Percentiles rank a stretch among this genome's conserved stretches.
These are phyloP conservation scores for Citrullus colocynthis DNA, from an alignment of 306 rosid genomes.

Conservation along the genomic window DNA sequence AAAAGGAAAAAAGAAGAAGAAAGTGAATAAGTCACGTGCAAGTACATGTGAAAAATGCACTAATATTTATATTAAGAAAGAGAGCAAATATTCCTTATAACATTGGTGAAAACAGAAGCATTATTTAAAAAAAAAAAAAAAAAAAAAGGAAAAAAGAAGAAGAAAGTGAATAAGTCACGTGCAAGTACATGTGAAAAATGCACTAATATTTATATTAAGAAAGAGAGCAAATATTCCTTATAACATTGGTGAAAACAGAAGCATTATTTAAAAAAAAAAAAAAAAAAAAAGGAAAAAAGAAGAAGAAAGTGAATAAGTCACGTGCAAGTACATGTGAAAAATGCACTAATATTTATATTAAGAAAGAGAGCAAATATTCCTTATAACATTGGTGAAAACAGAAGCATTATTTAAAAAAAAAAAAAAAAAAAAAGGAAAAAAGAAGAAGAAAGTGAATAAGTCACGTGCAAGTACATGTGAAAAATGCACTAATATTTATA, in stretches of 20 bases:
- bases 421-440: no score
- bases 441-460: not conserved
- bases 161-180: no score
- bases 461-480: not conserved
- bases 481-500: not conserved
- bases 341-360: not conserved
- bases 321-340: not conserved
- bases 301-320: not conserved
- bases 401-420: not conserved
- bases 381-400: not conserved
- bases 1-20: not conserved
- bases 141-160: no score
- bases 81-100: not conserved
- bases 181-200: no score
- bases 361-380: not conserved
- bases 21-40: not conserved
- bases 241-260: no score
- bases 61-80: not conserved
- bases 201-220: no score
- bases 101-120: conserved; percentile 1
- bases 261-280: no score
- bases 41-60: not conserved
- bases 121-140: no score
- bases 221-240: no score
- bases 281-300: no score